Base-by-base conservation (phyloP, 108 stramenopile genomes). In the Bacterosira constricta region DNA sequence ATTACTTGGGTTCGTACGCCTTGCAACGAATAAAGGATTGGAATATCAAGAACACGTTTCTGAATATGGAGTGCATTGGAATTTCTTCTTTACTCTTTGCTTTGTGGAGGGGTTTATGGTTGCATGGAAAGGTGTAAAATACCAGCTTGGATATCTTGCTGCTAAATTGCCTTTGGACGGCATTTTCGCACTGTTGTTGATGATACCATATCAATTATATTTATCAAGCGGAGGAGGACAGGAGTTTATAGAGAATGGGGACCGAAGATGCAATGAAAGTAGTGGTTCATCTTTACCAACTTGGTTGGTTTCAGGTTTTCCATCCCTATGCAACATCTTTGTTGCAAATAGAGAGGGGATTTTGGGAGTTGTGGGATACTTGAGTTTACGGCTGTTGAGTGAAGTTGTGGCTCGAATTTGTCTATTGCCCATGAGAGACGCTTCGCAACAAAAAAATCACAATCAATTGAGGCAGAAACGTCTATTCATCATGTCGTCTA, bases 11-110 rank as follows among this genome's bases (percentile, higher is more conserved):
- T 15, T 90, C 12, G 47, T 96, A 15, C 87, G 94, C 21, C 78
- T 87, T 2, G 12, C 77, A 0, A 83, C 89, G 34, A 93, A 85
- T 64, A 88, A 91, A 51, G 92, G 91, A 67, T 57, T 96, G 50
- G 94, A 96, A 53, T 96, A 96, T 76, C 95, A 93, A 73, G 92
- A 93, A 69, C 98, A 98, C 66, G 96, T 96, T 3, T 85, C 93
- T 2, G 99, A 99, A 68, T 99, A 99, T 72, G 99, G 99, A 27
- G 87, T 96, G 10, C 98, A 98, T 79, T 99, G 99, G 99, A 99
- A 99, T 66, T 99, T 98, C 80, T 99, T 99, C 82, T 96, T 97
- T 58, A 98, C 99, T 9, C 69, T 95, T 38, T 74, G 71, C 21
- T 68, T 54, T 51, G 69, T 79, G 5, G 77, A 77, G 32, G 71